These are phyloP conservation scores for Edaphochlamys debaryana DNA, from an alignment of 139 green algal genomes.

Conservation along the genomic window DNA sequence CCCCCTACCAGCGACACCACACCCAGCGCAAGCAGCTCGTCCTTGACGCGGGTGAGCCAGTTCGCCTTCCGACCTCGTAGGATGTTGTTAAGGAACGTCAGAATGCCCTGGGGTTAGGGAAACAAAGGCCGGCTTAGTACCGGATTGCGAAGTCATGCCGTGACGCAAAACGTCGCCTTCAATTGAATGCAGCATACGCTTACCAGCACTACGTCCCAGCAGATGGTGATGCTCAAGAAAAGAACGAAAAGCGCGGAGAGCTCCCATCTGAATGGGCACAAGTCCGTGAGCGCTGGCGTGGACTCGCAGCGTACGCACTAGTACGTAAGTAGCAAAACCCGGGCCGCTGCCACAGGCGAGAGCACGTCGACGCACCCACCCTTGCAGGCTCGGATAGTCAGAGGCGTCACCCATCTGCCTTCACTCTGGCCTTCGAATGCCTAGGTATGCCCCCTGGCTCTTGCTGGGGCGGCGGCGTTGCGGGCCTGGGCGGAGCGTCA, in stretches of 20 bases:
- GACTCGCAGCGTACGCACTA: no score
- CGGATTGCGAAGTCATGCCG: neutral
- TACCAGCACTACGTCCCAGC: slow-evolving; percentile 33
- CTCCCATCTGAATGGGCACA: slow-evolving; percentile 7
- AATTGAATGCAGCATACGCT: neutral
- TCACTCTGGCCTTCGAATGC: no score
- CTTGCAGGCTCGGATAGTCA: no score
- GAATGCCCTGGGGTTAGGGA: neutral
- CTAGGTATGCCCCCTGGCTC: no score
- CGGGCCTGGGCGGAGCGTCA: no score
- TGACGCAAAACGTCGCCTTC: neutral
- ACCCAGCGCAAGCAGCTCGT: slow-evolving; percentile 49
- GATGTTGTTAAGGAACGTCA: slow-evolving; percentile 46
- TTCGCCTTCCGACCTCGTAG: slow-evolving; percentile 34
- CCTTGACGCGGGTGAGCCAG: slow-evolving; percentile 45
- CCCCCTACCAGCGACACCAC: slow-evolving; percentile 41
- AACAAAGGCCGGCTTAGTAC: neutral
- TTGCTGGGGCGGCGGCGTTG: no score
- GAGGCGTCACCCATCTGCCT: no score
- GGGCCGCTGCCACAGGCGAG: no score
- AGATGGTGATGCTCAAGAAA: slow-evolving; percentile 25
- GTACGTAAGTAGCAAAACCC: no score
- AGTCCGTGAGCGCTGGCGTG: no score
- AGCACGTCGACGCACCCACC: no score
- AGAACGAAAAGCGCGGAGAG: slow-evolving; percentile 30